These are phyloP conservation scores for Didymella keratinophila DNA, from an alignment of 2,329 filamentous ascomycete genomes.

Conservation along the genomic window DNA sequence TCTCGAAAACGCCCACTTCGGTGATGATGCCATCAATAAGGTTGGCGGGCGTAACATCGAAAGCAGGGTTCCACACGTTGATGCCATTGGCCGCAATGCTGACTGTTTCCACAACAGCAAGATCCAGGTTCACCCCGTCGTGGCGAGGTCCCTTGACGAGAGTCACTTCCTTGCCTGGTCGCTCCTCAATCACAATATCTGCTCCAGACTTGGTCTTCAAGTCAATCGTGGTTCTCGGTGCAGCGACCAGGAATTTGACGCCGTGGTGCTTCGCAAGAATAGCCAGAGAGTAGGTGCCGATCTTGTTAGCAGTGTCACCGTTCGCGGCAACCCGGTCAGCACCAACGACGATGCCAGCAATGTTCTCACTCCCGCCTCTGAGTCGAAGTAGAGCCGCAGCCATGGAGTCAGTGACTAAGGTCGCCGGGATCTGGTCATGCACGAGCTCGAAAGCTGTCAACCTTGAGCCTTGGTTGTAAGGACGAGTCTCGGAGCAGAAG, in stretches of 20 bases:
- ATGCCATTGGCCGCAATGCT: slow-evolving; percentile 81
- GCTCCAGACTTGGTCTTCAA: slow-evolving; percentile 77
- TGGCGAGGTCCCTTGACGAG: slow-evolving; percentile 79
- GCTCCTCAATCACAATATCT: slow-evolving; percentile 90
- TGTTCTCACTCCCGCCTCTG: slow-evolving; percentile 67
- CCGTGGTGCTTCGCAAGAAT: slow-evolving; percentile 89
- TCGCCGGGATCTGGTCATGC: slow-evolving; percentile 89
- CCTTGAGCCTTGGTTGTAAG: slow-evolving; percentile 96
- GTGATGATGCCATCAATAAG: slow-evolving; percentile 95
- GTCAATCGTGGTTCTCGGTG: slow-evolving; percentile 93
- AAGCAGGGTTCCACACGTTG: slow-evolving; percentile 93
- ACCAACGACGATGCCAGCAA: slow-evolving; percentile 89
- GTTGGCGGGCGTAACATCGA: slow-evolving; percentile 89
- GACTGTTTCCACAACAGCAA: slow-evolving; percentile 71
- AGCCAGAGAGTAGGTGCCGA: slow-evolving; percentile 91
- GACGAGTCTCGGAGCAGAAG: slow-evolving; percentile 95
- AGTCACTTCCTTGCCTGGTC: slow-evolving; percentile 81
- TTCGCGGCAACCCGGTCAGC: slow-evolving; percentile 96
- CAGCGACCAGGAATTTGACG: slow-evolving; percentile 93
- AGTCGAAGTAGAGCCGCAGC: slow-evolving; percentile 81
- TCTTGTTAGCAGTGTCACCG: slow-evolving; percentile 98
- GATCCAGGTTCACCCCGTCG: slow-evolving; percentile 69
- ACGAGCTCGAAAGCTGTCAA: slow-evolving; percentile 97
- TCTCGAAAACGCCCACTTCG: slow-evolving; percentile 86
- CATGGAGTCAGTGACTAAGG: slow-evolving; percentile 96